These are phyloP conservation scores for Hordeum pubiflorum DNA, from an alignment of 202 grass and related monocot genomes.

Conservation along the genomic window DNA sequence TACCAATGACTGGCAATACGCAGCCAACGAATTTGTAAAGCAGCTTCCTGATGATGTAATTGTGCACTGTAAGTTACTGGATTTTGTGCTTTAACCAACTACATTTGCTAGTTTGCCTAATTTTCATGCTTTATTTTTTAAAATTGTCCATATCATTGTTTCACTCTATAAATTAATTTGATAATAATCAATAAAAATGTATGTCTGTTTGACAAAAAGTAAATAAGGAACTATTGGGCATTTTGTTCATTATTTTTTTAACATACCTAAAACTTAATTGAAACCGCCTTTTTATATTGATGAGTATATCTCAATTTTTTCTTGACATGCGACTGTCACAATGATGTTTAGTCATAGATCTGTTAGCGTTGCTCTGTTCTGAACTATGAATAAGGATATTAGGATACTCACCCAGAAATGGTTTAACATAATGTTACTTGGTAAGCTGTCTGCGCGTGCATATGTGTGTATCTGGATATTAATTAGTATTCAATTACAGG, in stretches of 20 bases:
- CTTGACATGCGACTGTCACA: not conserved
- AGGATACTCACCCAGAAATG: not conserved
- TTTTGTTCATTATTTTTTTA: conserved; percentile 1
- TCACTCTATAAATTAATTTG: not conserved
- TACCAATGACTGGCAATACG: conserved; percentile 67
- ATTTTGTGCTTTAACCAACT: not conserved
- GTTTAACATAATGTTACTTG: no score
- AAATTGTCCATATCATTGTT: not conserved
- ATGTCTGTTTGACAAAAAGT: not conserved
- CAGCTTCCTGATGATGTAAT: conserved; percentile 62
- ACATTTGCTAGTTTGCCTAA: not conserved
- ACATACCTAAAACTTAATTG: not conserved
- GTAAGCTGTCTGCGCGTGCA: not conserved
- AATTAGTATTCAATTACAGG: not conserved
- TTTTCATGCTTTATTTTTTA: not conserved
- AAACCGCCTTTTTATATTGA: not conserved
- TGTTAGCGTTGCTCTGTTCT: not conserved
- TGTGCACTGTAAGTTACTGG: conserved; percentile 58
- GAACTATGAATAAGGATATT: not conserved
- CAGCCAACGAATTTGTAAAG: conserved; percentile 56
- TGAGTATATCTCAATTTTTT: not conserved
- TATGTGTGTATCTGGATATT: not conserved
- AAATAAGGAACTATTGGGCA: not conserved
- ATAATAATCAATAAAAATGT: not conserved
- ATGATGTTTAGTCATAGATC: not conserved